Conservation (phyloP, 1,284 basidiomycete species). For the Cryptococcus wingfieldii region DNA sequence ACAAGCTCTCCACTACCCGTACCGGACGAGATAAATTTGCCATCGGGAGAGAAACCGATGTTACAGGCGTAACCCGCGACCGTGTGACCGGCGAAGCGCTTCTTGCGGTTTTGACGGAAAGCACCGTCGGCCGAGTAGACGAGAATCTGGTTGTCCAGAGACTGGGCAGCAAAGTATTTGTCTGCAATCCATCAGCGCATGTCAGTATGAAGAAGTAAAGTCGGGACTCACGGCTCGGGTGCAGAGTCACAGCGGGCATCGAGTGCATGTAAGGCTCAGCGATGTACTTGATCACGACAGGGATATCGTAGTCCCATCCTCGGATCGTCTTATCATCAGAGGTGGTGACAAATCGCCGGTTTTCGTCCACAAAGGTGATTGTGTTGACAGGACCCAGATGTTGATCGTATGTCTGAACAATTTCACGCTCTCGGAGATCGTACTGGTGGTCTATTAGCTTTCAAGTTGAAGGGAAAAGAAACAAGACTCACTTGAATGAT, state of each 20-base stretch:
- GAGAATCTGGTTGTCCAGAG: slow-evolving; percentile 95
- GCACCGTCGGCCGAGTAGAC: slow-evolving; percentile 89
- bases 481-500: slow-evolving; percentile 74
- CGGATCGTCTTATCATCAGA: slow-evolving; percentile 99
- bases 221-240: slow-evolving; percentile 76
- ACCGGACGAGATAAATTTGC: slow-evolving; percentile 90
- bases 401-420: slow-evolving; percentile 97
- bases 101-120: slow-evolving; percentile 97
- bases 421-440: slow-evolving; percentile 86
- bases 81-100: slow-evolving; percentile 93
- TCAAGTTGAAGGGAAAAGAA: neutral
- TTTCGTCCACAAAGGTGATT: slow-evolving; percentile 95
- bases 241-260: slow-evolving; percentile 93
- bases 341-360: slow-evolving; percentile 93
- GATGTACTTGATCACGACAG: slow-evolving; percentile 98
- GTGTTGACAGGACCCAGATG: slow-evolving; percentile 97
- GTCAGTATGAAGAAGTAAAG: neutral
- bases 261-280: slow-evolving; percentile 99
- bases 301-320: slow-evolving; percentile 97
- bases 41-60: slow-evolving; percentile 94
- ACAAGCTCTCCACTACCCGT: slow-evolving; percentile 92
- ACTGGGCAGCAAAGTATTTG: slow-evolving; percentile 96
- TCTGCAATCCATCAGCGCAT: slow-evolving; percentile 53
- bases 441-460: slow-evolving; percentile 59
- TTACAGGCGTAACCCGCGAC: slow-evolving; percentile 96